phyloP scores from a whole-genome alignment of 768 basidiomycete species.

The Boletus coccyginus region DNA sequence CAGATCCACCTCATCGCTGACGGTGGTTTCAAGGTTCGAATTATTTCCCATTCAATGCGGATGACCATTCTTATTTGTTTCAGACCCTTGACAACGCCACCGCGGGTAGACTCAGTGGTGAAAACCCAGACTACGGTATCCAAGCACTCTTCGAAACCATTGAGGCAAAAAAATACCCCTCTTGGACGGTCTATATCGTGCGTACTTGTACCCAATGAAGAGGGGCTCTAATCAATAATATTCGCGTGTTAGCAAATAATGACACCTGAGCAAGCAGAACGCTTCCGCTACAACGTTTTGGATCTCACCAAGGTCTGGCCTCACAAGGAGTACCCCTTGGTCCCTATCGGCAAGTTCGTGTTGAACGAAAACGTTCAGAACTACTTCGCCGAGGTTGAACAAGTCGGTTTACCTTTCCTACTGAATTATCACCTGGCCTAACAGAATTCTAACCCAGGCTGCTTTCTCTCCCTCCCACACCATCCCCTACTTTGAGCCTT shows the following conservation, averaged over 20 bases:
- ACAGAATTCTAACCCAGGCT: constrained; percentile 33
- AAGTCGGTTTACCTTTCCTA: constrained; percentile 50
- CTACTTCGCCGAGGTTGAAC: constrained; percentile 95
- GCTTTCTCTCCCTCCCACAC: constrained; percentile 90
- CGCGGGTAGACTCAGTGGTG: constrained; percentile 63
- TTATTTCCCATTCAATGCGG: background rate
- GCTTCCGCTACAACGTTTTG: constrained; percentile 85
- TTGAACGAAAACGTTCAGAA: constrained; percentile 76
- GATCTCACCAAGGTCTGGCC: constrained; percentile 94
- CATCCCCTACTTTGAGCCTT: constrained; percentile 85
- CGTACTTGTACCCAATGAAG: constrained; percentile 23
- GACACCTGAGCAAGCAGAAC: constrained; percentile 88
- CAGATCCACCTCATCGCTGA: constrained; percentile 82
- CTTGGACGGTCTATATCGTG: constrained; percentile 87
- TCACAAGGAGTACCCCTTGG: constrained; percentile 83
- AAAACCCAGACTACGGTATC: constrained; percentile 84
- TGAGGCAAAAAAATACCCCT: constrained; percentile 74
- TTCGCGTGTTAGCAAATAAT: constrained; percentile 70
- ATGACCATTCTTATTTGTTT: constrained; percentile 4
- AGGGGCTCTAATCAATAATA: constrained; percentile 2
- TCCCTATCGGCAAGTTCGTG: constrained; percentile 82
- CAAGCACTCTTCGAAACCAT: constrained; percentile 79
- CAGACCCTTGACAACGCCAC: constrained; percentile 70
- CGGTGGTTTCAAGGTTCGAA: constrained; percentile 72
- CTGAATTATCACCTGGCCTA: constrained; percentile 6